A percentile compares a stretch with the other conserved stretches of the same genome.
These are phyloP conservation scores for Potentilla sterilis DNA, from an alignment of 306 rosid species.

Conservation along the genomic window DNA sequence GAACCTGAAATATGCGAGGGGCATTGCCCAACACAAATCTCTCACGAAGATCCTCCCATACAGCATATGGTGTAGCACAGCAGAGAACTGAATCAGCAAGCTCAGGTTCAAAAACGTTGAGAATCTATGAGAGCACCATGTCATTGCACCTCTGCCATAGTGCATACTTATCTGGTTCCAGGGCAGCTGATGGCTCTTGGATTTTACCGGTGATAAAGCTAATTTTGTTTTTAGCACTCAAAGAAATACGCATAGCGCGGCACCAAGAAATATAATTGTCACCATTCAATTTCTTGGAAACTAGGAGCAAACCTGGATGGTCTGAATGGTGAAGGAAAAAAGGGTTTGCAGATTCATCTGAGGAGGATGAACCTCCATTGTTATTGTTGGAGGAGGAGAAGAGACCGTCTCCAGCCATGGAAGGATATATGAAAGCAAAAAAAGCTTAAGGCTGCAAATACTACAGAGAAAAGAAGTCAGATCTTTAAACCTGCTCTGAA, in stretches of 20 bases:
- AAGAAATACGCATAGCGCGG: neutral
- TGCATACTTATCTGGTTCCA: neutral
- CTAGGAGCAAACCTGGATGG: neutral
- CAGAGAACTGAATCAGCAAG: neutral
- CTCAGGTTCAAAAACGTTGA: neutral
- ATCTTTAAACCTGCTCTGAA: neutral
- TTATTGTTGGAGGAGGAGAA: neutral
- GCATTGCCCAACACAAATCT: too few relatives aligned
- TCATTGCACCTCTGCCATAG: neutral
- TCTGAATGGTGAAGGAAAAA: neutral
- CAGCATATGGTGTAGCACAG: neutral
- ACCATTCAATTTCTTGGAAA: neutral
- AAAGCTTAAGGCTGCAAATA: neutral
- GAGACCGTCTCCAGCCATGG: too few relatives aligned
- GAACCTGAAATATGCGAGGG: too few relatives aligned
- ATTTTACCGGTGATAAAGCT: neutral
- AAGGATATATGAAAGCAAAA: neutral
- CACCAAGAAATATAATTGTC: neutral
- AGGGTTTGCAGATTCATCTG: neutral
- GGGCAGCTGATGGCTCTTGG: neutral
- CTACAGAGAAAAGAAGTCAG: neutral
- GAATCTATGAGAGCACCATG: neutral
- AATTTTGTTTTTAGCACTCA: neutral
- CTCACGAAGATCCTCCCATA: too few relatives aligned
- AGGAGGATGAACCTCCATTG: neutral